Conservation (phyloP, 441 rosid species). For the Eruca vesicaria region DNA sequence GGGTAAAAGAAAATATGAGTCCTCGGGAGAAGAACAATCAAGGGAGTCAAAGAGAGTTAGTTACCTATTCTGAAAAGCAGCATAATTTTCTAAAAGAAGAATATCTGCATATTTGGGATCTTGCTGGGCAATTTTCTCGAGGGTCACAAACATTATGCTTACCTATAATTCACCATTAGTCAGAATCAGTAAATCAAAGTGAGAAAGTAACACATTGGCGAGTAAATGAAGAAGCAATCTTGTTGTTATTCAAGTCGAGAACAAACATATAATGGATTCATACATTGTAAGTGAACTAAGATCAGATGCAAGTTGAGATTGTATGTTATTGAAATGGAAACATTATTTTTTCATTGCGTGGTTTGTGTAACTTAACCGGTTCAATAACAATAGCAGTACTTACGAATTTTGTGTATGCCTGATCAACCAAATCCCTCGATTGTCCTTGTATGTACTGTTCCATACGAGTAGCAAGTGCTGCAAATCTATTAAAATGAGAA, state of each 20-base stretch:
- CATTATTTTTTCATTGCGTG: neutral
- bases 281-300: neutral
- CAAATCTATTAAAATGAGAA: slow-evolving; percentile 55
- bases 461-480: slow-evolving; percentile 98
- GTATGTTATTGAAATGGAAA: neutral
- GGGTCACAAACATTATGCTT: slow-evolving; percentile 89
- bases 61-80: slow-evolving; percentile 97
- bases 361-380: neutral
- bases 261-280: neutral
- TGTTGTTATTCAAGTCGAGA: neutral
- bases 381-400: slow-evolving; percentile 37
- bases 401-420: slow-evolving; percentile 94
- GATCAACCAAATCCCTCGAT: slow-evolving; percentile 98
- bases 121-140: slow-evolving; percentile 92
- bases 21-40: neutral
- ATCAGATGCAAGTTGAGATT: slow-evolving; percentile 2
- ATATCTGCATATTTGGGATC: slow-evolving; percentile 94
- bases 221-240: neutral
- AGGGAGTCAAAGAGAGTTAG: neutral
- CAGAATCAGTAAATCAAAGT: neutral
- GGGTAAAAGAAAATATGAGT: slow-evolving; percentile 11
- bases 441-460: slow-evolving; percentile 99
- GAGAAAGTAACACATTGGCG: neutral
- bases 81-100: slow-evolving; percentile 94
- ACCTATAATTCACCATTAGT: slow-evolving; percentile 59